These are phyloP conservation scores for Lasiodiplodia theobromae DNA, from an alignment of 2,329 filamentous ascomycete species.

Conservation along the genomic window DNA sequence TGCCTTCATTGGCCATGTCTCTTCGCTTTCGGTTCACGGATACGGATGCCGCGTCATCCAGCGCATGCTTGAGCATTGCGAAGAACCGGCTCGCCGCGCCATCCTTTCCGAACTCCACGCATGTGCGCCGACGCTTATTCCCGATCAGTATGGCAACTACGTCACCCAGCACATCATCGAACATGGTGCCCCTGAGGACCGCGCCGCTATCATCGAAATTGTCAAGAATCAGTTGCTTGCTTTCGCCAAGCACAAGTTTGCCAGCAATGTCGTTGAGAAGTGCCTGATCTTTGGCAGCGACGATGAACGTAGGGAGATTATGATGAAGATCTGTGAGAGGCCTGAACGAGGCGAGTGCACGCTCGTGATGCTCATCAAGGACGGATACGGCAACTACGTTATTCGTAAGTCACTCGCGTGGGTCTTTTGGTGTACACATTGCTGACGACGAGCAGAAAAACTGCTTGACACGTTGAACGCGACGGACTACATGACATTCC, in stretches of 20 bases:
- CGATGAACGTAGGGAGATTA: slow-evolving; percentile 73
- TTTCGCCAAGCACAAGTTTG: slow-evolving; percentile 93
- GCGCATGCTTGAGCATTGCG: slow-evolving; percentile 84
- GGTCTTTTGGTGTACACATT: no score
- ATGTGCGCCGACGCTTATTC: slow-evolving; percentile 74
- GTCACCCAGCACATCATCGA: slow-evolving; percentile 92
- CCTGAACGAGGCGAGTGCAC: slow-evolving; percentile 71
- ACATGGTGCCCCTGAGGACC: slow-evolving; percentile 76
- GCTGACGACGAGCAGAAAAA: slow-evolving; percentile 68
- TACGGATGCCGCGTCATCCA: slow-evolving; percentile 95
- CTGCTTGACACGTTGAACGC: slow-evolving; percentile 63
- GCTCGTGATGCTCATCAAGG: slow-evolving; percentile 81
- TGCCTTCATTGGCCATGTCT: slow-evolving; percentile 77
- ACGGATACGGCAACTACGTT: slow-evolving; percentile 95
- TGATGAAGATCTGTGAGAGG: slow-evolving; percentile 63
- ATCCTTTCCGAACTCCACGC: slow-evolving; percentile 82
- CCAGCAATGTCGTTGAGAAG: slow-evolving; percentile 96
- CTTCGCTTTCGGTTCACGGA: slow-evolving; percentile 75
- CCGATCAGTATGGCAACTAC: slow-evolving; percentile 94
- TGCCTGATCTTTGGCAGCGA: slow-evolving; percentile 77
- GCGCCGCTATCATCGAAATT: slow-evolving; percentile 73
- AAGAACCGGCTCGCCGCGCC: slow-evolving; percentile 71
- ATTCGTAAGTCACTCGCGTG: slow-evolving; percentile 72
- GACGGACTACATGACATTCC: slow-evolving; percentile 52
- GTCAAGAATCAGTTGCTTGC: slow-evolving; percentile 75